These are phyloP conservation scores for Hypericum perforatum DNA, from an alignment of 345 rosid species.

Conservation along the genomic window DNA sequence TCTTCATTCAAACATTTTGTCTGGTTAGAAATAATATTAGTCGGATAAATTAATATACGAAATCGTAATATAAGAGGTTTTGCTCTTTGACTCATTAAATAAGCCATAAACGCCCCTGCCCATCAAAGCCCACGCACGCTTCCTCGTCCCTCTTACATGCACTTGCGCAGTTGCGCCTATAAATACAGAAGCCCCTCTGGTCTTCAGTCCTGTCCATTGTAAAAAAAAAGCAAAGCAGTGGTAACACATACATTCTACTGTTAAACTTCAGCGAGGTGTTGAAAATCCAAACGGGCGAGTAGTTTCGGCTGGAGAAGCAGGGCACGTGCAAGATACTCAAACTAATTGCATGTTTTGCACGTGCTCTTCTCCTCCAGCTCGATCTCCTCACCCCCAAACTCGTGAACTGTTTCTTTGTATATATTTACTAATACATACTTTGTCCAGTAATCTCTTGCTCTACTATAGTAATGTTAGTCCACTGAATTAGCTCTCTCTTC, in stretches of 20 bases:
- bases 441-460: no score
- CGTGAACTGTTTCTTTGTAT: no score
- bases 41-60: no score
- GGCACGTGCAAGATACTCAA: slow-evolving; percentile 78
- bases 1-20: no score
- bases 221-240: not conserved
- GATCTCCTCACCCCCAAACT: slow-evolving; percentile 39
- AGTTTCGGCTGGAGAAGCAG: slow-evolving; percentile 98
- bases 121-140: no score
- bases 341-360: slow-evolving; percentile 37
- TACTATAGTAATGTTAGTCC: no score
- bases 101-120: not conserved
- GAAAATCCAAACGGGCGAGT: slow-evolving; percentile 24
- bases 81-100: slow-evolving; percentile 10
- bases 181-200: slow-evolving; percentile 20
- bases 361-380: slow-evolving; percentile 95
- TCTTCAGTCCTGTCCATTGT: slow-evolving; percentile 10
- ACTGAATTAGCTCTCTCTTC: no score
- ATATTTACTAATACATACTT: no score
- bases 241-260: not conserved
- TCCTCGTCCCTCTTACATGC: slow-evolving; percentile 1
- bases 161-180: slow-evolving; percentile 20
- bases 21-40: no score
- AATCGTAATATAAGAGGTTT: no score
- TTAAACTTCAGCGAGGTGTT: no score